phyloP scores from a whole-genome alignment of 306 rosid species.

The Vicia villosa region DNA sequence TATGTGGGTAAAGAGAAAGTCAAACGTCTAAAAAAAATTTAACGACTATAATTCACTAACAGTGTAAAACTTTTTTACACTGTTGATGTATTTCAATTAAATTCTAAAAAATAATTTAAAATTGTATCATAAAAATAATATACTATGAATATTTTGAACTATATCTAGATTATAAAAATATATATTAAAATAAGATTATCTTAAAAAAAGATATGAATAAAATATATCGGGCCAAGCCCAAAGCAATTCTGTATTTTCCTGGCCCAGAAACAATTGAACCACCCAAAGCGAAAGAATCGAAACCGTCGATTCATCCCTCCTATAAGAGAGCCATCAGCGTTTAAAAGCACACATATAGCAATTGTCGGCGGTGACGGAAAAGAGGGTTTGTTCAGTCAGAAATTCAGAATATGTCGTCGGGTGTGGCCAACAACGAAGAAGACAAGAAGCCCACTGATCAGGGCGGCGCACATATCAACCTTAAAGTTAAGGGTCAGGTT shows the following conservation, averaged over 20 bases:
- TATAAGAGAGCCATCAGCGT: neutral
- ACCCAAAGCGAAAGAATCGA: neutral
- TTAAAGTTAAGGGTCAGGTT: slow-evolving; percentile 91
- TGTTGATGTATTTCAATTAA: too few relatives aligned
- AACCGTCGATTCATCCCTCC: neutral
- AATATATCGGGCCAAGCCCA: neutral
- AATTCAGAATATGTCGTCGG: slow-evolving; percentile 64
- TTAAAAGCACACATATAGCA: neutral
- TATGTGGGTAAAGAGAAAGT: too few relatives aligned
- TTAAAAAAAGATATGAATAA: too few relatives aligned
- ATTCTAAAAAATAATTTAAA: too few relatives aligned
- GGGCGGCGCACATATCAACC: slow-evolving; percentile 72
- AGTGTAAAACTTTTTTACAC: too few relatives aligned
- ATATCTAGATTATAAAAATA: too few relatives aligned
- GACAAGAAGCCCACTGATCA: slow-evolving; percentile 75
- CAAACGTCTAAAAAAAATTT: too few relatives aligned
- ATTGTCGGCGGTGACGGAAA: slow-evolving; percentile 30
- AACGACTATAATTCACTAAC: too few relatives aligned
- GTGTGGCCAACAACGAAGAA: slow-evolving; percentile 53
- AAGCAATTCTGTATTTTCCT: neutral
- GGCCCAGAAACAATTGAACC: neutral
- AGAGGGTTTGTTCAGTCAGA: neutral
- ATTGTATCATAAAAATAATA: too few relatives aligned
- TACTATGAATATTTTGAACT: too few relatives aligned
- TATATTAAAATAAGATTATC: too few relatives aligned